A percentile compares a stretch with the other conserved stretches of the same genome.
Conservation (phyloP, 352 stramenopile species). For the Globisporangium radiosum region DNA sequence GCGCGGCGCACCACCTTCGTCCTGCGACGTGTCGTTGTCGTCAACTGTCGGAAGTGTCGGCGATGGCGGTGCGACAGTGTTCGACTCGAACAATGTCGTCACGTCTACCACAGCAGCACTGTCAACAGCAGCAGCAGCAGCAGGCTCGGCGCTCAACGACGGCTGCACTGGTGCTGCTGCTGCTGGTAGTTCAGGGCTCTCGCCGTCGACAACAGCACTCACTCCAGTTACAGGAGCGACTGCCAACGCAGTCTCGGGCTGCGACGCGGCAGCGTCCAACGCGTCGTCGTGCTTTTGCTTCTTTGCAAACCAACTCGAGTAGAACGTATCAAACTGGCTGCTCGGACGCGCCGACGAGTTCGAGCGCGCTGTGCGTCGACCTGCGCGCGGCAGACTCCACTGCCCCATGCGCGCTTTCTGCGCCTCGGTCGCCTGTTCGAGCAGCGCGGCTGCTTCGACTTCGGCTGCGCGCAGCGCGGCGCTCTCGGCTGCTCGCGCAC, state of each 20-base stretch:
- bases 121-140: not conserved
- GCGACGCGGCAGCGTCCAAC: conserved; percentile 12
- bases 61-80: not conserved
- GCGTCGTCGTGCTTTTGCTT: conserved; percentile 32
- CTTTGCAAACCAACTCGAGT: conserved; percentile 66
- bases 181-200: not conserved
- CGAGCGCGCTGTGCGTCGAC: conserved; percentile 33
- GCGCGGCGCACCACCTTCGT: conserved; percentile 19
- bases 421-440: conserved; percentile 30
- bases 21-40: conserved; percentile 16
- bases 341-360: conserved; percentile 33
- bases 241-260: not conserved
- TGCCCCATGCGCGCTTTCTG: conserved; percentile 63
- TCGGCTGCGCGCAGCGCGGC: conserved; percentile 13
- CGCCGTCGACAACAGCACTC: not conserved
- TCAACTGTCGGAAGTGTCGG: not conserved
- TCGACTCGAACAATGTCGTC: not conserved
- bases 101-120: not conserved
- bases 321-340: conserved; percentile 63
- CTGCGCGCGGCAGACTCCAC: conserved; percentile 57
- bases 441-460: conserved; percentile 10
- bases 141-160: not conserved
- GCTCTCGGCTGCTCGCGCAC: not conserved
- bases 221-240: not conserved
- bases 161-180: not conserved